Percentiles rank a stretch among this genome's conserved stretches.
Conservation (phyloP, 2,329 filamentous ascomycete species). For the Helicocarpus griseus region DNA sequence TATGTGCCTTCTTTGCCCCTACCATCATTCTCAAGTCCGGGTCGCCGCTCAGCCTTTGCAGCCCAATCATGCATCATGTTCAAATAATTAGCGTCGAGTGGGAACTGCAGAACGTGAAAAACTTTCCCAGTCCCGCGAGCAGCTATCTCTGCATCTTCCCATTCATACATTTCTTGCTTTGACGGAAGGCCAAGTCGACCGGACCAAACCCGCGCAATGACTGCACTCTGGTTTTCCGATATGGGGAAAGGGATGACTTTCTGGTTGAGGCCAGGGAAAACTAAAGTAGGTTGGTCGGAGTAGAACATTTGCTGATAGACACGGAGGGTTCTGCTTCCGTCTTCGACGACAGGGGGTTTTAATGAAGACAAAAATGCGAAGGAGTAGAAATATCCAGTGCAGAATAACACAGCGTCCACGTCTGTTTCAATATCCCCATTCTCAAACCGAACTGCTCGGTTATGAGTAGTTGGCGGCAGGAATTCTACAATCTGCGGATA, state of each 20-base stretch:
- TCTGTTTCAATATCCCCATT: slow-evolving; percentile 55
- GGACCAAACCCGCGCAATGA: slow-evolving; percentile 68
- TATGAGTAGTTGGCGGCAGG: slow-evolving; percentile 40
- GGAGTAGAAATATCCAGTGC: slow-evolving; percentile 81
- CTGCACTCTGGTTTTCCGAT: slow-evolving; percentile 67
- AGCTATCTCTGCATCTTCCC: slow-evolving; percentile 45
- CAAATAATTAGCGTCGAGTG: slow-evolving; percentile 36
- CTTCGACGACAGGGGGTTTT: slow-evolving; percentile 50
- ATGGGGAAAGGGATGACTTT: slow-evolving; percentile 83
- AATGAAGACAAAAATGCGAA: slow-evolving; percentile 58
- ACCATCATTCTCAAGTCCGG: slow-evolving; percentile 33
- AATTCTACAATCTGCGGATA: slow-evolving; percentile 46
- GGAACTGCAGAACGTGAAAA: slow-evolving; percentile 48
- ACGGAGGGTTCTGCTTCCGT: slow-evolving; percentile 60
- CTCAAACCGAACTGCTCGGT: slow-evolving; percentile 55
- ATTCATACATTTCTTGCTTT: slow-evolving; percentile 53
- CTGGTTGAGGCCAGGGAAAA: slow-evolving; percentile 65
- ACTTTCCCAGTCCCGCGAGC: slow-evolving; percentile 38
- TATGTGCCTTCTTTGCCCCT: slow-evolving; percentile 57
- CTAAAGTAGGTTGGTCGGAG: slow-evolving; percentile 64
- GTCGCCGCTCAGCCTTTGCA: slow-evolving; percentile 22
- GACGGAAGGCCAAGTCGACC: slow-evolving; percentile 58
- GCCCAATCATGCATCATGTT: slow-evolving; percentile 38
- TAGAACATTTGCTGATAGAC: slow-evolving; percentile 75
- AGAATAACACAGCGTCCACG: slow-evolving; percentile 72